A percentile compares a stretch with the other conserved stretches of the same genome.
Conservation (phyloP, 1,139 yeast genomes). For the Yamadazyma triangularis region DNA sequence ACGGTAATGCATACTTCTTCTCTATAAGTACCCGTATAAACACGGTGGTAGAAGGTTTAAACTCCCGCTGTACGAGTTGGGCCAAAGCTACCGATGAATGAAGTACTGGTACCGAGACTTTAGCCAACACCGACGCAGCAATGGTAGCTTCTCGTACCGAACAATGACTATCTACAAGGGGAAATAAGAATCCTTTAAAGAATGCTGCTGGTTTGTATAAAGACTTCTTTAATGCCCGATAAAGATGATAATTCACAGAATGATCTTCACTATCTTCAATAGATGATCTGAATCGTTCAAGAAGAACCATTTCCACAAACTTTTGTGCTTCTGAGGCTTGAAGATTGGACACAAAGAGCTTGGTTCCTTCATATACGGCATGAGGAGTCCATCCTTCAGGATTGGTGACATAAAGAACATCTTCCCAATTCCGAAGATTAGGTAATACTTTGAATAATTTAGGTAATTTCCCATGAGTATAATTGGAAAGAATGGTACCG, state of each 20-base stretch:
- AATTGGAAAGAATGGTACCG: constrained; percentile 82
- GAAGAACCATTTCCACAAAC: constrained; percentile 68
- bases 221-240: constrained; percentile 86
- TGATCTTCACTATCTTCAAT: constrained; percentile 73
- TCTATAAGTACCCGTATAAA: constrained; percentile 86
- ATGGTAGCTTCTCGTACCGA: constrained; percentile 91
- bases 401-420: constrained; percentile 84
- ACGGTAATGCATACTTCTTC: constrained; percentile 94
- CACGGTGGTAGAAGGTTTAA: constrained; percentile 83
- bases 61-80: constrained; percentile 78
- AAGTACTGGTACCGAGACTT: constrained; percentile 87
- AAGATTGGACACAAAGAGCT: constrained; percentile 85
- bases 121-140: constrained; percentile 86
- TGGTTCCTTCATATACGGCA: constrained; percentile 92
- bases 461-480: constrained; percentile 94
- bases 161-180: constrained; percentile 80
- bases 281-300: constrained; percentile 80
- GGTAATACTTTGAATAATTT: constrained; percentile 94
- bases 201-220: constrained; percentile 97
- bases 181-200: constrained; percentile 92
- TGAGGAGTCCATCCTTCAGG: constrained; percentile 97
- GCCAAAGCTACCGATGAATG: constrained; percentile 96
- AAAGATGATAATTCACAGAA: constrained; percentile 80
- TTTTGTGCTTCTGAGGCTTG: constrained; percentile 85
- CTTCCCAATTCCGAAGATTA: constrained; percentile 90